Evolutionary conservation across 2,329 filamentous ascomycete genomes (phyloP).

Genomic region (Verticillium zaregamsianum): DNA sequence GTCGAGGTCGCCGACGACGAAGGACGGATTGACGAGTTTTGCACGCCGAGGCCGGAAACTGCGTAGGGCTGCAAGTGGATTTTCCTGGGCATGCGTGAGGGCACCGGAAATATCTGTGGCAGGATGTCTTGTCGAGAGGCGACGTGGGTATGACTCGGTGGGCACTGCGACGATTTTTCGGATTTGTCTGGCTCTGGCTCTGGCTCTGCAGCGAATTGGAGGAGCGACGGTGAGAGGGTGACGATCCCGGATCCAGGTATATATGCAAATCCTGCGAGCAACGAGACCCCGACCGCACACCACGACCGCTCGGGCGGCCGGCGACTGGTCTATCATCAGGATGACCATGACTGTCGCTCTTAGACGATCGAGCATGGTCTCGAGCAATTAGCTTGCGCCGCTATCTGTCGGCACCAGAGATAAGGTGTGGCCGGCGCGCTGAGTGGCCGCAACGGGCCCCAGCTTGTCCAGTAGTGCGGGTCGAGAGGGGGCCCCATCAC

Average conservation of each 20-base stretch:
- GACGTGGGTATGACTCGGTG: not conserved
- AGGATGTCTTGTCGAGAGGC: not conserved
- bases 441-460: not conserved
- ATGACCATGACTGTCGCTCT: not conserved
- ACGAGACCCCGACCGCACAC: not conserved
- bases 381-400: constrained; percentile 1
- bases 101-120: not conserved
- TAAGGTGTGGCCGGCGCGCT: constrained; percentile 2
- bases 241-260: not conserved
- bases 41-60: not conserved
- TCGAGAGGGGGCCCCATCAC: not conserved
- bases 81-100: not conserved
- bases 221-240: not conserved
- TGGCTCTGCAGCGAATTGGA: not conserved
- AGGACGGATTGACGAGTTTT: not conserved
- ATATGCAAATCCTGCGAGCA: not conserved
- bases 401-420: constrained; percentile 5
- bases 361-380: constrained; percentile 1
- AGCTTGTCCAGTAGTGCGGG: not conserved
- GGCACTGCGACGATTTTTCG: not conserved
- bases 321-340: not conserved
- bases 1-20: not conserved
- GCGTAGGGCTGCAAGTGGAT: not conserved
- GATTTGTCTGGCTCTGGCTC: not conserved
- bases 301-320: not conserved